These are phyloP conservation scores for Camellia lanceoleosa DNA, from an alignment of 148 eudicot species.

Conservation along the genomic window DNA sequence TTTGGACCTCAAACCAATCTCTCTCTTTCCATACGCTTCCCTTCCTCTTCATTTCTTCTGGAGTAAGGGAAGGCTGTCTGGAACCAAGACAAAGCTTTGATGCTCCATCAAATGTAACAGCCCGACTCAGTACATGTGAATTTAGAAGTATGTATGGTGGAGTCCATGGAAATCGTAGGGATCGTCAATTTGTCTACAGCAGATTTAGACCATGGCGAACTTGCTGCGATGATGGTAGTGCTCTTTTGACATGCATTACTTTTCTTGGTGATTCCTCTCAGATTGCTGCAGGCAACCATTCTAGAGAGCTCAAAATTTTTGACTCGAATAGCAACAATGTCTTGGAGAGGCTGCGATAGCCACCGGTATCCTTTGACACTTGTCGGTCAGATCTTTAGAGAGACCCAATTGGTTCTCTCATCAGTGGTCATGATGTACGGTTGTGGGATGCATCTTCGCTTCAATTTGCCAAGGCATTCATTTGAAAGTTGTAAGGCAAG, in stretches of 20 bases:
- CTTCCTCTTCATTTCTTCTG: too few species aligned
- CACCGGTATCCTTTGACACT: slow-evolving; percentile 65
- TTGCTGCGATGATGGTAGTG: slow-evolving; percentile 75
- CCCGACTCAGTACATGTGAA: slow-evolving; percentile 87
- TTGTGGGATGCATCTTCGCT: slow-evolving; percentile 89
- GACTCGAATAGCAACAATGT: slow-evolving; percentile 66
- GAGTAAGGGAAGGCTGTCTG: too few species aligned
- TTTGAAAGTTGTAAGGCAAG: slow-evolving; percentile 78
- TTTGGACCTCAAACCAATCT: too few species aligned
- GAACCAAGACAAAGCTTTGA: slow-evolving; percentile 85
- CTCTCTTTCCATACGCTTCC: too few species aligned
- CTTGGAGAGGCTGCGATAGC: slow-evolving; percentile 65
- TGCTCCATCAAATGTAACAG: slow-evolving; percentile 85
- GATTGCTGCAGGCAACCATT: slow-evolving; percentile 80
- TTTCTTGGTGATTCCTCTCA: slow-evolving; percentile 87
- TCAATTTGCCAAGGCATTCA: slow-evolving; percentile 69
- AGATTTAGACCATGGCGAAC: slow-evolving; percentile 92
- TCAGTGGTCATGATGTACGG: slow-evolving; percentile 85
- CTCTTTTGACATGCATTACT: slow-evolving; percentile 73
- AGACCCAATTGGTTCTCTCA: slow-evolving; percentile 64
- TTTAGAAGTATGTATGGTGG: slow-evolving; percentile 89
- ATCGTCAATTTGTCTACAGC: slow-evolving; percentile 90
- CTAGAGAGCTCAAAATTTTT: slow-evolving; percentile 88
- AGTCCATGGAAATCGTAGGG: slow-evolving; percentile 74
- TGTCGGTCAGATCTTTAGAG: slow-evolving; percentile 58